Conservation (phyloP, 495 filamentous ascomycete genomes). For the Bacidia rubella region DNA sequence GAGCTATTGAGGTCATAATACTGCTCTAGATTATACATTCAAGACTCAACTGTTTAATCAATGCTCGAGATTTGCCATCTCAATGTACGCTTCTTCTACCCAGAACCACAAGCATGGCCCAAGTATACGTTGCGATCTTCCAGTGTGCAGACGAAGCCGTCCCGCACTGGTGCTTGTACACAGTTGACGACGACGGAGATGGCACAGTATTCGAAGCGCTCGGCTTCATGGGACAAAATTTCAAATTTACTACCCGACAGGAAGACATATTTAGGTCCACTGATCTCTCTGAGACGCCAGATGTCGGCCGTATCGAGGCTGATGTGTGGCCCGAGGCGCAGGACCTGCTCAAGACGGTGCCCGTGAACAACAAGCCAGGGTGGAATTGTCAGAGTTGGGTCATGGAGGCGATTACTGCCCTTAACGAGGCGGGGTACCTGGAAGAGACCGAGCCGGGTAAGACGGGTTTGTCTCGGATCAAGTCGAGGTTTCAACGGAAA, state of each 20-base stretch:
- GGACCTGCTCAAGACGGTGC: neutral
- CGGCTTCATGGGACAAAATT: slow-evolving; percentile 1
- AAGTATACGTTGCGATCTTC: neutral
- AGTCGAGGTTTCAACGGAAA: no score
- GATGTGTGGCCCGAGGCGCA: slow-evolving; percentile 4
- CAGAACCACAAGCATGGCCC: neutral
- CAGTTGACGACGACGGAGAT: slow-evolving; percentile 4
- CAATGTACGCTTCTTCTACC: no score
- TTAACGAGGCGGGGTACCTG: neutral
- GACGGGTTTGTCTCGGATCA: no score
- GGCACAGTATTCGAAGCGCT: slow-evolving; percentile 6
- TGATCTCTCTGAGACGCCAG: neutral
- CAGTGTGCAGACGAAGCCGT: neutral
- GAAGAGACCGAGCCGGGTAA: no score
- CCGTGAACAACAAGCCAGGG: neutral
- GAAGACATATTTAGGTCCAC: neutral
- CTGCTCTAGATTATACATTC: no score
- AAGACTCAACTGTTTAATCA: no score
- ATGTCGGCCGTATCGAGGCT: slow-evolving; percentile 6
- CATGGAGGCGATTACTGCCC: slow-evolving; percentile 2
- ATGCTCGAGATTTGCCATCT: no score
- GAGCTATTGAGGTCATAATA: no score
- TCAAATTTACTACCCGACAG: neutral
- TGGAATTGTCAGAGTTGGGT: slow-evolving; percentile 11
- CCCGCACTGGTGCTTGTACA: neutral